phyloP scores from a whole-genome alignment of 23 red algal species.

The Gracilaria caudata region DNA sequence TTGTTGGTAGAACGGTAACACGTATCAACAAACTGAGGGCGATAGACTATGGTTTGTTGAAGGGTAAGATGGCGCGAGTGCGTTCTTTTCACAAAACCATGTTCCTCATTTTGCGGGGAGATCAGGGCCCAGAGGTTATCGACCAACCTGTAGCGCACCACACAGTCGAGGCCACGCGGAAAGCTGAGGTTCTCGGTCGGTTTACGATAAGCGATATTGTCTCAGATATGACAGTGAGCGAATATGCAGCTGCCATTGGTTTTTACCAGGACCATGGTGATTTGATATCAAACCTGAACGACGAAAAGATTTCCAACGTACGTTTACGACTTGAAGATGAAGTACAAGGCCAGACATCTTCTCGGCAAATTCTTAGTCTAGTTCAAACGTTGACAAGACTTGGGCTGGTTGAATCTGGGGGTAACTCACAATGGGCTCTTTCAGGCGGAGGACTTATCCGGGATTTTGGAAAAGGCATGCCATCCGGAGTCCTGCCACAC shows the following conservation, averaged over 20 bases:
- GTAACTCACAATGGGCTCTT: conserved; percentile 33
- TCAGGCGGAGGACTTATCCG: conserved; percentile 41
- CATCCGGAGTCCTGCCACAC: conserved; percentile 54
- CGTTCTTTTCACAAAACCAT: conserved; percentile 38
- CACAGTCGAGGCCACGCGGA: conserved; percentile 15
- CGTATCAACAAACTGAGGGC: conserved; percentile 26
- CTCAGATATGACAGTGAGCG: conserved; percentile 40
- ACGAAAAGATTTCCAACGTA: conserved; percentile 36
- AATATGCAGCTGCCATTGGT: conserved; percentile 55
- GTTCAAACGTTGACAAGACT: conserved; percentile 40
- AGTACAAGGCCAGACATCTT: conserved; percentile 11
- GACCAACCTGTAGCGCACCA: conserved; percentile 27
- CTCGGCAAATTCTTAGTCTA: conserved; percentile 21
- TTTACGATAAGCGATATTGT: conserved; percentile 26
- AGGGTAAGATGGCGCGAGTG: conserved; percentile 51
- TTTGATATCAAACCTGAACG: conserved; percentile 6
- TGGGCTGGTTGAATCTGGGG: conserved; percentile 15
- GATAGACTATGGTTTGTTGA: conserved; percentile 60
- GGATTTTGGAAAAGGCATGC: conserved; percentile 60
- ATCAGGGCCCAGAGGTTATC: not conserved
- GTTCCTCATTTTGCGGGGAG: not conserved
- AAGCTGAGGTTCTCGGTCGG: conserved; percentile 14
- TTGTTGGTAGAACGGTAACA: not conserved
- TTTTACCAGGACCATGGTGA: conserved; percentile 53
- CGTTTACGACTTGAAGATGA: conserved; percentile 16